phyloP scores from a whole-genome alignment of 495 filamentous ascomycete species.

The Lasiosphaeria hispida region DNA sequence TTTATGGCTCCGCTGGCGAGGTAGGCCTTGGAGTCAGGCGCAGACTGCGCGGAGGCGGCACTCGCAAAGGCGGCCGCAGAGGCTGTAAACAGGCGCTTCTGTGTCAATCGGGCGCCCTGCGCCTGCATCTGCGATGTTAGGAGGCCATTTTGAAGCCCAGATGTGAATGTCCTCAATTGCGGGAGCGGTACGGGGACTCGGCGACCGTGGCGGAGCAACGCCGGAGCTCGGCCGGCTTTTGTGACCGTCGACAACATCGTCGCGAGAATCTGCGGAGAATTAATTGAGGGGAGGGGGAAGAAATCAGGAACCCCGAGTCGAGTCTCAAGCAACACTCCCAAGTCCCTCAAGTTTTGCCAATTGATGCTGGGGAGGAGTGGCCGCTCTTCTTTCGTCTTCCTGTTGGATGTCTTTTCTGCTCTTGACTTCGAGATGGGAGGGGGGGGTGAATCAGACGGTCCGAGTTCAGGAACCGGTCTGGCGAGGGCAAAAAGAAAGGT shows the following conservation, averaged over 20 bases:
- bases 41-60: conserved; percentile 49
- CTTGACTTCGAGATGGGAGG: background rate
- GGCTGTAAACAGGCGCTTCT: conserved; percentile 42
- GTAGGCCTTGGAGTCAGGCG: conserved; percentile 84
- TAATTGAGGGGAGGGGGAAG: background rate
- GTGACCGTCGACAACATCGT: conserved; percentile 40
- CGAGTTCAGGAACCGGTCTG: too few relatives aligned
- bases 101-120: conserved; percentile 24
- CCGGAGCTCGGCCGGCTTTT: conserved; percentile 49
- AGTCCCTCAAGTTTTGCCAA: conserved; percentile 9
- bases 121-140: conserved; percentile 33
- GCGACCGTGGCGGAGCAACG: conserved; percentile 48
- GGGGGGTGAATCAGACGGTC: background rate
- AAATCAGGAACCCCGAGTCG: conserved; percentile 9
- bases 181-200: conserved; percentile 38
- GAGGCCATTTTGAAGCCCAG: conserved; percentile 28
- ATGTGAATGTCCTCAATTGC: conserved; percentile 38
- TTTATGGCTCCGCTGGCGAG: conserved; percentile 81
- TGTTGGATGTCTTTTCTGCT: background rate
- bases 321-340: conserved; percentile 2
- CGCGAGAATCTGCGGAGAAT: conserved; percentile 5
- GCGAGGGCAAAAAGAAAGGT: too few relatives aligned
- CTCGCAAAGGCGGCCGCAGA: conserved; percentile 33
- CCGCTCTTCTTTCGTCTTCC: conserved; percentile 1
- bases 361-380: background rate